Percentiles rank a stretch among this genome's conserved stretches.
These are phyloP conservation scores for Lupinus albus DNA, from an alignment of 306 rosid species.

Conservation along the genomic window DNA sequence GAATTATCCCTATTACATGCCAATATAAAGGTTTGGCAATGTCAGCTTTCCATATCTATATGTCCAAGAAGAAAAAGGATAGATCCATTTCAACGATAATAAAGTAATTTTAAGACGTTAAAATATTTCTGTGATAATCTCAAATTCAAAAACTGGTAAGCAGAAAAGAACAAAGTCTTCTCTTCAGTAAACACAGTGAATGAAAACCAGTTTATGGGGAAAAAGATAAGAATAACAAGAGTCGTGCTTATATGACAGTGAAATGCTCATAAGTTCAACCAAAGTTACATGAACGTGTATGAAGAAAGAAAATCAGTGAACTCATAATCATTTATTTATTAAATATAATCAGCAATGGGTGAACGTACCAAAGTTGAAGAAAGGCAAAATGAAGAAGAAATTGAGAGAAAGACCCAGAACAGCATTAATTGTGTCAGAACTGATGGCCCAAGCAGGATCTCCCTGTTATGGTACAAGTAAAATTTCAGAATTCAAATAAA, in stretches of 20 bases:
- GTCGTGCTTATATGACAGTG: slow-evolving; percentile 19
- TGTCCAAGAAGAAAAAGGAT: not conserved
- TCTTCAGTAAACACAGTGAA: not conserved
- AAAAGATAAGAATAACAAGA: not conserved
- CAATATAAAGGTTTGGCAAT: slow-evolving; percentile 12
- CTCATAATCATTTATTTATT: not conserved
- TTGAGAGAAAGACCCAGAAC: slow-evolving; percentile 82
- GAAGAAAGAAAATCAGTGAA: slow-evolving; percentile 28
- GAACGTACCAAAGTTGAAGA: slow-evolving; percentile 72
- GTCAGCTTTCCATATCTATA: not conserved
- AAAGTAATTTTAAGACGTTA: not conserved
- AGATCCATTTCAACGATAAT: not conserved
- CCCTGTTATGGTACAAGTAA: slow-evolving; percentile 58
- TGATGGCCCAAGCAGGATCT: slow-evolving; percentile 93
- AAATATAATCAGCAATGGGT: slow-evolving; percentile 9
- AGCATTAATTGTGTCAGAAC: slow-evolving; percentile 73
- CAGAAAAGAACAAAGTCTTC: not conserved
- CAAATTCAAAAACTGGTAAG: not conserved
- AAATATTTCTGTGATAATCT: not conserved
- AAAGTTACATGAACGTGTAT: slow-evolving; percentile 2
- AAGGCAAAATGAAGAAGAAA: slow-evolving; percentile 81
- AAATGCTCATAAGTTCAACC: slow-evolving; percentile 13
- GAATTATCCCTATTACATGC: not conserved
- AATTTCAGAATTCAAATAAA: slow-evolving; percentile 32
- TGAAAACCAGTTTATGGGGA: not conserved